Evolutionary conservation across 129 eudicot species (phyloP).

Genomic region (Lactuca sativa): DNA sequence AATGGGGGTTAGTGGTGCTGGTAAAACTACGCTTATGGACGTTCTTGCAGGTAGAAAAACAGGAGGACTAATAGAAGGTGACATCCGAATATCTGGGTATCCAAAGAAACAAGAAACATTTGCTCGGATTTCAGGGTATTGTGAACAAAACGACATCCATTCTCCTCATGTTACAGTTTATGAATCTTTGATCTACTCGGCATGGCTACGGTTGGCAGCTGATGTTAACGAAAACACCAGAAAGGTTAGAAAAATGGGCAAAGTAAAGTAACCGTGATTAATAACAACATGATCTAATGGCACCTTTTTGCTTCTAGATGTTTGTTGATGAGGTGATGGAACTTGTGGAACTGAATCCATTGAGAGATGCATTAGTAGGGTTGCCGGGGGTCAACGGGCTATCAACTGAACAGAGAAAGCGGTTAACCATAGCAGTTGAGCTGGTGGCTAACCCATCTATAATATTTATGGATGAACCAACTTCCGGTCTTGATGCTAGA

Average conservation of each 20-base stretch:
- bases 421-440: conserved; percentile 56
- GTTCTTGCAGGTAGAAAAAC: conserved; percentile 93
- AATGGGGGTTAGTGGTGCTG: conserved; percentile 98
- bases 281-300: background rate
- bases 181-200: conserved; percentile 78
- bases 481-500: conserved; percentile 34
- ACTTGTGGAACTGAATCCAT: conserved; percentile 62
- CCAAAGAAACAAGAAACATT: conserved; percentile 88
- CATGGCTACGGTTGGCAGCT: conserved; percentile 66
- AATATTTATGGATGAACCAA: conserved; percentile 40
- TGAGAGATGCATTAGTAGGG: conserved; percentile 67
- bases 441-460: conserved; percentile 62
- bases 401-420: conserved; percentile 78
- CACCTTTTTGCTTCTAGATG: conserved; percentile 38
- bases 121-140: conserved; percentile 86
- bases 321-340: conserved; percentile 83
- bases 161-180: conserved; percentile 85
- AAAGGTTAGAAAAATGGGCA: conserved; percentile 41
- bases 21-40: conserved; percentile 96
- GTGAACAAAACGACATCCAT: conserved; percentile 91
- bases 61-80: conserved; percentile 75
- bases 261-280: background rate
- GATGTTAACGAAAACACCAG: conserved; percentile 51
- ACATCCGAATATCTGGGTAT: conserved; percentile 68
- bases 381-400: conserved; percentile 77